phyloP scores from a whole-genome alignment of 202 grass and related monocot species.

The Schoenoplectus triqueter region DNA sequence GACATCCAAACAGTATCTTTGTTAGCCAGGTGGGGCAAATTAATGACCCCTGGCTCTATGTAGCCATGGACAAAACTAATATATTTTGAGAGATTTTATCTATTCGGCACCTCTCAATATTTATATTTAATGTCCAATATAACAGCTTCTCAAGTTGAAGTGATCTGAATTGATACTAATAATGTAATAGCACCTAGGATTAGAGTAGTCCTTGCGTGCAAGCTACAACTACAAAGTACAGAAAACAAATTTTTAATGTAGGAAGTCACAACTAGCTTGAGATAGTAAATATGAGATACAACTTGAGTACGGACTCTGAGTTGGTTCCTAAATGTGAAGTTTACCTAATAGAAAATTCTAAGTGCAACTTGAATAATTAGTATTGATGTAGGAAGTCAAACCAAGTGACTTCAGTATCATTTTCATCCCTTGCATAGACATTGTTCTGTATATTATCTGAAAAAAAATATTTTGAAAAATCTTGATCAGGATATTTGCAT shows the following conservation, averaged over 20 bases:
- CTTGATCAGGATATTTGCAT: no score
- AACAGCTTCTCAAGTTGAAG: not conserved
- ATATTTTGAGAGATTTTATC: no score
- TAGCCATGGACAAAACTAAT: no score
- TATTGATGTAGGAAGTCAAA: not conserved
- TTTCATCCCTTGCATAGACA: no score
- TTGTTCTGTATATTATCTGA: no score
- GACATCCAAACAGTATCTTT: no score
- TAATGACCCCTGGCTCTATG: no score
- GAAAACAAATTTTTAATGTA: not conserved
- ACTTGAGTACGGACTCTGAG: not conserved
- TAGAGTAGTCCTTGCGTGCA: not conserved
- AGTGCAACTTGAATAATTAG: not conserved
- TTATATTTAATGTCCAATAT: no score
- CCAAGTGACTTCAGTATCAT: not conserved
- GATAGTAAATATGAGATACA: no score
- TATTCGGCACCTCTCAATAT: no score
- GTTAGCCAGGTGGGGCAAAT: no score
- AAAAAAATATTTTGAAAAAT: no score
- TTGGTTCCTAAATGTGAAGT: not conserved
- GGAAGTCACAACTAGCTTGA: not conserved
- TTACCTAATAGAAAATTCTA: not conserved
- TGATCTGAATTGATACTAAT: conserved; percentile 12
- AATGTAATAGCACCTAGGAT: conserved; percentile 12
- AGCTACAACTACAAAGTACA: conserved; percentile 3